A percentile compares a stretch with the other conserved stretches of the same genome.
phyloP scores from a whole-genome alignment of 2,329 filamentous ascomycete species.

The Ophiostoma quercus region DNA sequence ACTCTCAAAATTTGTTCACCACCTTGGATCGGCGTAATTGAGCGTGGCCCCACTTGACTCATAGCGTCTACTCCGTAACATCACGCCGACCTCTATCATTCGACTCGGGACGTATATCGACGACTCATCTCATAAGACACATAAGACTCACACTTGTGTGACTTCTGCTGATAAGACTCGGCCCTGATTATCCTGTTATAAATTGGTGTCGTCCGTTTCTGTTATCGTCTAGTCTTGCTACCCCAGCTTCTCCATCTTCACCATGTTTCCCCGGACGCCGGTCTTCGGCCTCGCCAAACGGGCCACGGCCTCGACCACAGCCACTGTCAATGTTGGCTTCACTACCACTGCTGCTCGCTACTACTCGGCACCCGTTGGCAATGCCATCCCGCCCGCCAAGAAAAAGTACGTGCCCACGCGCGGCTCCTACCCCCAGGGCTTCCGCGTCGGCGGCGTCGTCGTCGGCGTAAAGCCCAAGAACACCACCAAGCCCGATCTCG shows the following conservation, averaged over 20 bases:
- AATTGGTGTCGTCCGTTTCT: background rate
- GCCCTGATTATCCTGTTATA: background rate
- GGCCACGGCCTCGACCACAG: slow-evolving; percentile 1
- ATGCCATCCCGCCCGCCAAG: slow-evolving; percentile 68
- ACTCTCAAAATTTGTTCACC: slow-evolving; percentile 1
- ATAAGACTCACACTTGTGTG: background rate
- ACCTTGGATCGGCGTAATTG: background rate
- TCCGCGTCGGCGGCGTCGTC: slow-evolving; percentile 77
- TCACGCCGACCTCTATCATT: background rate
- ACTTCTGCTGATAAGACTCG: background rate
- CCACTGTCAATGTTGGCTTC: background rate
- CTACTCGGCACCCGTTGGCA: slow-evolving; percentile 57
- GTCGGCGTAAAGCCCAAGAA: slow-evolving; percentile 91
- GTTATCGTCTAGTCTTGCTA: background rate
- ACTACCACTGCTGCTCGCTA: slow-evolving; percentile 7
- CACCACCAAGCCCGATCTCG: slow-evolving; percentile 84
- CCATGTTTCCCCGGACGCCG: slow-evolving; percentile 16
- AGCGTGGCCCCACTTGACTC: slow-evolving; percentile 1
- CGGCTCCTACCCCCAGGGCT: slow-evolving; percentile 86
- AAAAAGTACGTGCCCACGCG: slow-evolving; percentile 81
- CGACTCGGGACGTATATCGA: background rate
- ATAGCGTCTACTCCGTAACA: background rate
- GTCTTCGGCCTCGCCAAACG: slow-evolving; percentile 20
- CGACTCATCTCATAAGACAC: background rate
- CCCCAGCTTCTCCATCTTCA: background rate